Evolutionary conservation across 768 basidiomycete genomes (phyloP), one percentile per base, ranked within the genome.

Genomic region (Neoboletus magnificus): DNA sequence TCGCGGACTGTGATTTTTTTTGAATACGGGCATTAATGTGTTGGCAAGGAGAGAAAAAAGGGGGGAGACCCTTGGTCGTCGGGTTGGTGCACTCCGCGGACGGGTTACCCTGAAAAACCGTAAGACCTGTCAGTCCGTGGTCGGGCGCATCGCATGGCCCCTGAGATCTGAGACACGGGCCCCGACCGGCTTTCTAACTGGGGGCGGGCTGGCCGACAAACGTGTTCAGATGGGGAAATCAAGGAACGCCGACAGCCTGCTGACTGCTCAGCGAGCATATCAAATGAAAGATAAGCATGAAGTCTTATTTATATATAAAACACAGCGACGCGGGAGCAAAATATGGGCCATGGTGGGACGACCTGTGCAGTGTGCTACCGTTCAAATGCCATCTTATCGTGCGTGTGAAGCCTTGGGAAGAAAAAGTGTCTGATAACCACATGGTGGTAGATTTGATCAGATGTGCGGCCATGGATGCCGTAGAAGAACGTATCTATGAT

Each of bases 1-100:
- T 60, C 49, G 54, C 49, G 55, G 59, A 60, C 45, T 40, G 23
- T 22, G 44, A 60, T 60, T 35, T 23, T 36, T 36, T 11, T 27
- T 25, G 25, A 32, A 27, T 27, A 5, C 27, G 27, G 27, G 27
- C 27, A 5, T 27, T 27, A 27, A 36, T 18, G 37, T 20, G 15
- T 8, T 27, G 20, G 29, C n/a, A 30, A 46, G 29, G 1, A 22
- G 22, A 29, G 45, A 41, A 29, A 47, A 30, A 43, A 27, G 15
- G 40, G 41, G 23, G 40, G 22, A 5, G 42, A 23, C 12, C 48
- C 9, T 33, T 36, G 12, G 23, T 40, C 27, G 39, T 32, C n/a
- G 59, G 43, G 42, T 18, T 58, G 47, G 29, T 33, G 20, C 48
- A 32, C 23, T 37, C 43, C 42, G 47, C 46, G 42, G 56, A 48